phyloP scores from a whole-genome alignment of 495 filamentous ascomycete genomes.

The Aspergillus steynii region DNA sequence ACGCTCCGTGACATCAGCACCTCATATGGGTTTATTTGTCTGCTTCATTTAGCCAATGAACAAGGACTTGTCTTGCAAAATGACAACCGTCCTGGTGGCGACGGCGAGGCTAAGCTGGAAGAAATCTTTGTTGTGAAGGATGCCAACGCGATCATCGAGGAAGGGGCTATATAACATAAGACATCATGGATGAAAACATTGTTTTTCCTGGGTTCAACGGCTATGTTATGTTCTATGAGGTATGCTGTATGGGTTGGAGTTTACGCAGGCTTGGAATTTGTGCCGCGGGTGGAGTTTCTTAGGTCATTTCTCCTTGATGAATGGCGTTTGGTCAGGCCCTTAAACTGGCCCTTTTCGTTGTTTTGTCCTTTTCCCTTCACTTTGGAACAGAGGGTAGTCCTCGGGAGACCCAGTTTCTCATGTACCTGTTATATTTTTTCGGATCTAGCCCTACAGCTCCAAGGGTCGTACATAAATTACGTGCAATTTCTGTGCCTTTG shows the following conservation, averaged over 20 bases:
- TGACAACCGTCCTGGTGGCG: conserved; percentile 35
- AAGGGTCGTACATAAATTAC: too few species aligned
- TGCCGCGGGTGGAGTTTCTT: conserved; percentile 32
- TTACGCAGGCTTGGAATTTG: conserved; percentile 11
- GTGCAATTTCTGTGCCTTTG: too few species aligned
- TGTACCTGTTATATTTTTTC: too few species aligned
- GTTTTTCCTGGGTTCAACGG: conserved; percentile 10
- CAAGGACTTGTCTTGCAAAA: conserved; percentile 75
- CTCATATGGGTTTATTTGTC: conserved; percentile 93
- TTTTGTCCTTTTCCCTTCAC: too few species aligned
- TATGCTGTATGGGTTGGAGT: conserved; percentile 12
- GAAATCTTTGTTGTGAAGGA: conserved; percentile 48
- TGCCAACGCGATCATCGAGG: conserved; percentile 42
- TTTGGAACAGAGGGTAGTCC: too few species aligned
- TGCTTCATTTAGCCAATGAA: conserved; percentile 96
- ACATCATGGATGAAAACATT: conserved; percentile 28
- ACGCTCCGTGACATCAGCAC: conserved; percentile 94
- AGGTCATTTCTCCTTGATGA: neutral
- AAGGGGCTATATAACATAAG: conserved; percentile 30
- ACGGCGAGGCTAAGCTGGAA: conserved; percentile 34
- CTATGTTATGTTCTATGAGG: conserved; percentile 15
- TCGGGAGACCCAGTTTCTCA: too few species aligned
- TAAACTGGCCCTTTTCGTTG: too few species aligned
- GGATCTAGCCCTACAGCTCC: too few species aligned
- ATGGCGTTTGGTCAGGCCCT: neutral